phyloP scores from a whole-genome alignment of 2,329 filamentous ascomycete species.

The Exutisphaerella laricina region DNA sequence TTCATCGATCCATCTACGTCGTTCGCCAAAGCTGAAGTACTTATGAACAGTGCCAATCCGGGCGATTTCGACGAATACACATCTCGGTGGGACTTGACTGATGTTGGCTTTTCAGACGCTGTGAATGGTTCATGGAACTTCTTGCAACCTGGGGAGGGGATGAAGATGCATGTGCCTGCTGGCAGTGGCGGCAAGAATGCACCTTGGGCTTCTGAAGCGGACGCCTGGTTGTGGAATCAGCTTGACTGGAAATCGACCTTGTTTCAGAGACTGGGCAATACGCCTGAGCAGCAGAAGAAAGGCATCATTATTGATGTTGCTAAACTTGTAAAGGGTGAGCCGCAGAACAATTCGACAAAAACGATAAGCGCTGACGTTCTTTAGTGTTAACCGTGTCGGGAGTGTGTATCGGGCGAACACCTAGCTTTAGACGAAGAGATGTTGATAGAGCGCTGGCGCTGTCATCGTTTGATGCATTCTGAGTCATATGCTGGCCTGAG shows the following conservation, averaged over 20 bases:
- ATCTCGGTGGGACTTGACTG: conserved; percentile 10
- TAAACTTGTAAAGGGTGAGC: conserved; percentile 42
- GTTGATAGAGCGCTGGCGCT: conserved; percentile 38
- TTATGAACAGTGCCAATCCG: conserved; percentile 2
- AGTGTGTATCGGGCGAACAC: conserved; percentile 42
- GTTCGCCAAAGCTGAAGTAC: conserved; percentile 52
- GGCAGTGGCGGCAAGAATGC: background rate
- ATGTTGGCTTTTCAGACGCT: conserved; percentile 22
- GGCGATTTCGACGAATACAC: conserved; percentile 1
- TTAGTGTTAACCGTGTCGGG: conserved; percentile 32
- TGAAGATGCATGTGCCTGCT: conserved; percentile 7
- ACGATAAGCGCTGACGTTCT: conserved; percentile 7
- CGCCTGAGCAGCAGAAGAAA: conserved; percentile 27
- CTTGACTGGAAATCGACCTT: background rate
- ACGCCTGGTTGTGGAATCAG: background rate
- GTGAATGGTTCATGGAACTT: conserved; percentile 27
- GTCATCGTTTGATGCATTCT: conserved; percentile 24
- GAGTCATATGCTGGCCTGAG: too few species aligned
- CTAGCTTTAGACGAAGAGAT: conserved; percentile 41
- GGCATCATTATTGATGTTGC: conserved; percentile 40
- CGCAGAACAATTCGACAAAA: background rate
- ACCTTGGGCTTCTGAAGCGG: background rate
- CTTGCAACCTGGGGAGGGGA: conserved; percentile 17
- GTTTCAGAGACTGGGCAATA: conserved; percentile 1
- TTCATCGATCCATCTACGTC: conserved; percentile 56